Evolutionary conservation across 2,329 filamentous ascomycete species (phyloP), one percentile per base, ranked within the genome.

Genomic region (Exutisphaerella laricina): DNA sequence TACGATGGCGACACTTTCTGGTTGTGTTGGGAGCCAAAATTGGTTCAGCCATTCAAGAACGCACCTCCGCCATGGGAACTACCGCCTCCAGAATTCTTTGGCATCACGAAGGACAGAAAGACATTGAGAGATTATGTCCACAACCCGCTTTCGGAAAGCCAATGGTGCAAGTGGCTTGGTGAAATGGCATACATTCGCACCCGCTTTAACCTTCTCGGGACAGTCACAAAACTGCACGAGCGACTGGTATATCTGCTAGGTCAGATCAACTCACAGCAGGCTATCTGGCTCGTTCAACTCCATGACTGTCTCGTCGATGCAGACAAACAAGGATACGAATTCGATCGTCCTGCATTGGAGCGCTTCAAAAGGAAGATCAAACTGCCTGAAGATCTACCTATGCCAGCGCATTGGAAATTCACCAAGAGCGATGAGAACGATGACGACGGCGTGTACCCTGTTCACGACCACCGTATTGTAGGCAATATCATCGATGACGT

Each of bases 1-100:
- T 90, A 88, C 49, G 85, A 90, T 51, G 86, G 86, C 0, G 86
- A 92, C 49, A 74, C 69, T 9, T 73, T 84, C 4, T 89, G 84
- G 84, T 66, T 87, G 0, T 87, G 82, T 55, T 90, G 83, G 82
- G 84, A 89, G 20, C 66, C 70, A 0, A 63, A 66, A 0, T 72
- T 92, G 3, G 82, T 86, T 0, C 54, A 68, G 4, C 78, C 79
- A n/a, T 90, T 90, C 52, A 51, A 57, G 4, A 88, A 85, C 45
- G 77, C 78, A 0, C 66, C 72, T 41, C 61, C 65, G 65, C 0
- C 70, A 77, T 39, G 60, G 82, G 0, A 66, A 74, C 8, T 21
- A 7, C 52, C 50, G 13, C 22, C 20, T 3, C 33, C 34, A 8
- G 43, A 62, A 5, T 48, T 64, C 2, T 71, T 76, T 1, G 72